Conservation (phyloP, 257 asterid genomes). For the Pogostemon cablin region DNA sequence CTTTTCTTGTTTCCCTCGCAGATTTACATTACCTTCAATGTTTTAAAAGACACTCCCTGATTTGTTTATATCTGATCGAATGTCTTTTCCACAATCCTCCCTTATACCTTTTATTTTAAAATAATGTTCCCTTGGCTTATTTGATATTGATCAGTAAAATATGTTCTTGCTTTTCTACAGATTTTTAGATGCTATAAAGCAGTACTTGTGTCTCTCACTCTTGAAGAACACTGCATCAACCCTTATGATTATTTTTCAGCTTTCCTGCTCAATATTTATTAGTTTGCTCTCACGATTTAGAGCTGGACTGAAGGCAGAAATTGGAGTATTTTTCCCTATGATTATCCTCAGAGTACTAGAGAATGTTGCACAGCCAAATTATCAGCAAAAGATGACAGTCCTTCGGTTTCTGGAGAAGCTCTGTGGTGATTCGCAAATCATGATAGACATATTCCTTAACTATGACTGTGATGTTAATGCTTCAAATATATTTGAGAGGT, state of each 20-base stretch:
- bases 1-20: constrained; percentile 19
- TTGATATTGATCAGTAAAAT: constrained; percentile 26
- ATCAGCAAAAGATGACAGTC: constrained; percentile 96
- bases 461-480: constrained; percentile 99
- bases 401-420: constrained; percentile 95
- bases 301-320: constrained; percentile 97
- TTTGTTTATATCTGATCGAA: neutral
- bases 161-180: constrained; percentile 51
- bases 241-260: constrained; percentile 95
- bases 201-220: constrained; percentile 91
- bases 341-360: constrained; percentile 91
- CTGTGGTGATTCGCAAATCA: constrained; percentile 86
- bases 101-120: constrained; percentile 8
- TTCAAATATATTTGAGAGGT: constrained; percentile 98
- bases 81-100: constrained; percentile 6
- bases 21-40: constrained; percentile 9
- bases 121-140: neutral
- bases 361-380: constrained; percentile 95
- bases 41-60: constrained; percentile 3
- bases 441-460: constrained; percentile 97
- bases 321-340: constrained; percentile 99
- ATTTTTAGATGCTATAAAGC: constrained; percentile 97
- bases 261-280: constrained; percentile 96
- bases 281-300: constrained; percentile 96
- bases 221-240: constrained; percentile 97